Evolutionary conservation across 768 basidiomycete genomes (phyloP).

Genomic region (Leccinum barrowsii): DNA sequence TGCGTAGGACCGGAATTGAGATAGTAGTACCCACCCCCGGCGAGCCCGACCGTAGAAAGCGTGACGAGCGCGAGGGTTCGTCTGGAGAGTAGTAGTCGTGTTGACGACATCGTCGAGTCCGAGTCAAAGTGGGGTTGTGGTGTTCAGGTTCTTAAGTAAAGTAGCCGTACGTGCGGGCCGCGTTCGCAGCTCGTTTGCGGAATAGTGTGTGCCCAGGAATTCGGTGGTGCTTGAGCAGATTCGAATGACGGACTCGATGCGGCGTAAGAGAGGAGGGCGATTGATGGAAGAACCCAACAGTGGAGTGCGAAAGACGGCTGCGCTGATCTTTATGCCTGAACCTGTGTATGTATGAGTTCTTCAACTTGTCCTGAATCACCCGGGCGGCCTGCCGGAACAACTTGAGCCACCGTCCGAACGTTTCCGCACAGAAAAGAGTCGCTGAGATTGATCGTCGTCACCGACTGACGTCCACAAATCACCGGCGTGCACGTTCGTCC

Average conservation of each 20-base stretch:
- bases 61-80: slow-evolving; percentile 51
- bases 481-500: slow-evolving; percentile 2
- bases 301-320: background rate
- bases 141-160: background rate
- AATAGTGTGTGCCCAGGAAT: background rate
- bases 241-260: background rate
- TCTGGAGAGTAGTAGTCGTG: slow-evolving; percentile 45
- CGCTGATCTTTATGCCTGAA: background rate
- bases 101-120: slow-evolving; percentile 6
- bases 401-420: background rate
- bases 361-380: background rate
- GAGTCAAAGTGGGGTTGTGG: background rate
- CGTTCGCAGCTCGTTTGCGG: background rate
- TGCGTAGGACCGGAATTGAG: slow-evolving; percentile 65
- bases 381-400: background rate
- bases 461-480: background rate
- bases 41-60: slow-evolving; percentile 48
- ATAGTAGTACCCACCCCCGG: slow-evolving; percentile 65
- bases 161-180: background rate
- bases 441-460: background rate
- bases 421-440: background rate
- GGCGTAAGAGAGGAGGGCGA: background rate
- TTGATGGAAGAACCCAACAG: background rate
- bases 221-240: background rate
- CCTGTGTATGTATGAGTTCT: background rate